phyloP scores from a whole-genome alignment of 2,329 filamentous ascomycete species.

The Aspergillus pseudotamarii region DNA sequence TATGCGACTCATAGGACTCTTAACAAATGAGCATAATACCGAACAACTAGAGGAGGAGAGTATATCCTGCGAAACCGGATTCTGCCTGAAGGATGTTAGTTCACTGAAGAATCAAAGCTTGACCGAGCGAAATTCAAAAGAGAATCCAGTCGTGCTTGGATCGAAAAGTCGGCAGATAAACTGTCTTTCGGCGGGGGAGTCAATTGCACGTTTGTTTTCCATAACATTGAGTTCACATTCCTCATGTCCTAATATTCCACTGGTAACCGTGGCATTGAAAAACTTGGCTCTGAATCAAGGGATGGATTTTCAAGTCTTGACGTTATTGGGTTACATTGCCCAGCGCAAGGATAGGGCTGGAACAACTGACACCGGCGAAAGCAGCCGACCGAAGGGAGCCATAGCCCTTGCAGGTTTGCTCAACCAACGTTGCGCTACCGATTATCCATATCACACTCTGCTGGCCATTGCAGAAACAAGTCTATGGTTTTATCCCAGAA shows the following conservation, averaged over 20 bases:
- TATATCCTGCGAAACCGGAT: neutral
- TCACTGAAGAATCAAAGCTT: neutral
- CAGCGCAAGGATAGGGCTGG: neutral
- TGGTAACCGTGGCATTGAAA: neutral
- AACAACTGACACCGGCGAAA: neutral
- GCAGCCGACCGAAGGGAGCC: neutral
- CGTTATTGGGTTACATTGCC: neutral
- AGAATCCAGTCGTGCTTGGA: neutral
- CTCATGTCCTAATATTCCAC: neutral
- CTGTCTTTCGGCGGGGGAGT: neutral
- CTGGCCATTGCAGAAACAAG: neutral
- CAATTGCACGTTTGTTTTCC: neutral
- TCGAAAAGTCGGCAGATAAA: neutral
- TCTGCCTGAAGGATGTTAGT: neutral
- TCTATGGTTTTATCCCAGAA: neutral
- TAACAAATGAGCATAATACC: neutral
- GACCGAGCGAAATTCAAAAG: neutral
- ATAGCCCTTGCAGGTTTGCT: neutral
- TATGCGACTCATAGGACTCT: neutral
- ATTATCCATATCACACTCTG: neutral
- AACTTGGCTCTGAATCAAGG: slow-evolving; percentile 13
- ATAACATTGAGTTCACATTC: slow-evolving; percentile 7
- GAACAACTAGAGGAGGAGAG: neutral
- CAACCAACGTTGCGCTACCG: neutral
- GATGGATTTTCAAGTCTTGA: slow-evolving; percentile 4